These are phyloP conservation scores for Pluteus cervinus DNA, from an alignment of 768 basidiomycete genomes.

Conservation along the genomic window DNA sequence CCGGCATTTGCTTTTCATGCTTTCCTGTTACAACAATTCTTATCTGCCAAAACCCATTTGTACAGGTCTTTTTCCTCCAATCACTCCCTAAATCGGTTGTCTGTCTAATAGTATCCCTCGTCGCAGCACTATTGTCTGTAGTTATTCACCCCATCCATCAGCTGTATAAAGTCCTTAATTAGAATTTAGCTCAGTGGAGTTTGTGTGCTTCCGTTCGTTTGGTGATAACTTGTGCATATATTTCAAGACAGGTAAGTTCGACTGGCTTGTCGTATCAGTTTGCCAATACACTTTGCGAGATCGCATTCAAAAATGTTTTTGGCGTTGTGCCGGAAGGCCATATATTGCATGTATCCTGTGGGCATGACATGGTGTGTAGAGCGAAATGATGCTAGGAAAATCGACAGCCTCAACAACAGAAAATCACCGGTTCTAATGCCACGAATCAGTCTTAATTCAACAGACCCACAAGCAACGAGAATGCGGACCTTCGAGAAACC, in stretches of 20 bases:
- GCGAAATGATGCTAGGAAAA: no score
- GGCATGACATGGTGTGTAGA: no score
- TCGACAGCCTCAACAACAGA: no score
- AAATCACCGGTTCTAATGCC: conserved; percentile 39
- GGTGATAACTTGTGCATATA: background rate
- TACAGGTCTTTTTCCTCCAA: conserved; percentile 51
- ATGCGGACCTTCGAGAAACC: conserved; percentile 85
- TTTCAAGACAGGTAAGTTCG: background rate
- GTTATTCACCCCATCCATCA: conserved; percentile 54
- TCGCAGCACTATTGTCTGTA: conserved; percentile 67
- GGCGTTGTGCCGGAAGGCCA: no score
- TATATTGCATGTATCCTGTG: no score
- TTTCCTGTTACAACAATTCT: conserved; percentile 38
- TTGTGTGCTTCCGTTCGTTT: conserved; percentile 10
- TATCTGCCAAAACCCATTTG: conserved; percentile 45
- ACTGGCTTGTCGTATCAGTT: background rate
- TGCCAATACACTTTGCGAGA: no score
- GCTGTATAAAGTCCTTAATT: conserved; percentile 53
- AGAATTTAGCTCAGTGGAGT: conserved; percentile 17
- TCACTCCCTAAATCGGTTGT: conserved; percentile 47
- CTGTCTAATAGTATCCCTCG: conserved; percentile 61
- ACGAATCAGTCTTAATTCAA: conserved; percentile 1
- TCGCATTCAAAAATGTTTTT: no score
- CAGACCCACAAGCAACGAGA: background rate
- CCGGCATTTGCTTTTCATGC: conserved; percentile 47